A percentile compares a stretch with the other conserved stretches of the same genome.
phyloP scores from a whole-genome alignment of 257 asterid genomes.

The Nemophila menziesii region DNA sequence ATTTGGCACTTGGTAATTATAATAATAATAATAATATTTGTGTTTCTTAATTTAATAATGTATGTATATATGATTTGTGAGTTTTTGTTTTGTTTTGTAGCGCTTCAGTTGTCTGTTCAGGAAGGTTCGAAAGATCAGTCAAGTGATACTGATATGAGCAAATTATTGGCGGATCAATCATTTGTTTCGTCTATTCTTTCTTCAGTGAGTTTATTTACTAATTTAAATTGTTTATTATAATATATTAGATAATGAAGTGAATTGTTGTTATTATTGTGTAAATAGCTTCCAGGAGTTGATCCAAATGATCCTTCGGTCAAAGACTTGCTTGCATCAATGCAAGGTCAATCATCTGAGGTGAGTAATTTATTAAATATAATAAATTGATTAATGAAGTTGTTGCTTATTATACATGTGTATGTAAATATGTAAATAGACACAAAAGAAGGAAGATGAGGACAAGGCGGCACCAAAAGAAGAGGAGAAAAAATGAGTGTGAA shows the following conservation, averaged over 20 bases:
- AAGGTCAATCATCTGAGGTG: conserved; percentile 81
- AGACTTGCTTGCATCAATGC: conserved; percentile 92
- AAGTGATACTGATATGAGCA: conserved; percentile 54
- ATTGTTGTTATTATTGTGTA: conserved; percentile 3
- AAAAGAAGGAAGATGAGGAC: conserved; percentile 54
- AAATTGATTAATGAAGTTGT: not conserved
- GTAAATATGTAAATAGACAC: conserved; percentile 9
- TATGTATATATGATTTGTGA: not conserved
- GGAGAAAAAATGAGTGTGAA: conserved; percentile 38
- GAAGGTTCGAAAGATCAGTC: conserved; percentile 61
- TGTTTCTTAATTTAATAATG: no score
- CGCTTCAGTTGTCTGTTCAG: conserved; percentile 90
- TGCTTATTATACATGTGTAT: no score
- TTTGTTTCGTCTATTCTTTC: conserved; percentile 66
- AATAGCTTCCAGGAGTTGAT: conserved; percentile 99
- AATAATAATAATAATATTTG: conserved; percentile 15
- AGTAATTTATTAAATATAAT: conserved; percentile 12
- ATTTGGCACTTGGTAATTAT: conserved; percentile 64
- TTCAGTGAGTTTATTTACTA: conserved; percentile 40
- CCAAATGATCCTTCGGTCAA: conserved; percentile 85
- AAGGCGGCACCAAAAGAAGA: conserved; percentile 57
- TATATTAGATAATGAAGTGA: not conserved
- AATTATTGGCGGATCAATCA: conserved; percentile 67
- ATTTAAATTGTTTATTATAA: not conserved
- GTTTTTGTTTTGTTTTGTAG: conserved; percentile 25